These are phyloP conservation scores for Pestalotiopsis sp. DNA, from an alignment of 2,329 filamentous ascomycete species.

Conservation along the genomic window DNA sequence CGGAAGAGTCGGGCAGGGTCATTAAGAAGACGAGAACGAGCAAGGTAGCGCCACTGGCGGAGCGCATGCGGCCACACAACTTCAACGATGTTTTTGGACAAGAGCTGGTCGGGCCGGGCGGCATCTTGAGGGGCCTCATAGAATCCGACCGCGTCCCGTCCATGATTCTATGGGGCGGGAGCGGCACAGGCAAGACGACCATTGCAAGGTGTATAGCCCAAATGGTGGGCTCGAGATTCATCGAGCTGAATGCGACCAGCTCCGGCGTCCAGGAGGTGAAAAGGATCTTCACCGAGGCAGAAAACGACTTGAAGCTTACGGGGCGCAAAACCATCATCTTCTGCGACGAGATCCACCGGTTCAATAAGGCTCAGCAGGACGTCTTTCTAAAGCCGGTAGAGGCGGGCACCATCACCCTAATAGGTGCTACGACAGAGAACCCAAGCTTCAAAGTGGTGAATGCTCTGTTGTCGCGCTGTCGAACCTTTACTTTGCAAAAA, in stretches of 20 bases:
- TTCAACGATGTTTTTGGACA: constrained; percentile 90
- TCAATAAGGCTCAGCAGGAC: constrained; percentile 91
- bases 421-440: constrained; percentile 96
- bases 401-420: constrained; percentile 84
- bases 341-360: constrained; percentile 94
- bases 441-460: constrained; percentile 91
- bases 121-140: constrained; percentile 85
- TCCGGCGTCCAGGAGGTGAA: constrained; percentile 89
- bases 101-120: constrained; percentile 81
- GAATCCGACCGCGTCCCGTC: constrained; percentile 84
- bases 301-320: constrained; percentile 76
- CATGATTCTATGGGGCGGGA: constrained; percentile 90
- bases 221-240: constrained; percentile 80
- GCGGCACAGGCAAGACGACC: constrained; percentile 84
- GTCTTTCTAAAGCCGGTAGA: constrained; percentile 93
- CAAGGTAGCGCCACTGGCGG: constrained; percentile 80
- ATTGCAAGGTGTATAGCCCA: constrained; percentile 89
- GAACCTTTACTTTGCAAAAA: constrained; percentile 84
- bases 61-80: constrained; percentile 85
- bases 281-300: constrained; percentile 84
- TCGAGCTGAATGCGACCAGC: constrained; percentile 94
- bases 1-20: constrained; percentile 38
- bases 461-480: constrained; percentile 84
- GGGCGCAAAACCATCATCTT: constrained; percentile 94
- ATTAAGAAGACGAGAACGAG: constrained; percentile 70